Percentiles rank a stretch among this genome's conserved stretches.
Conservation (phyloP, 2,329 filamentous ascomycete species). For the Beauveria caledonica region DNA sequence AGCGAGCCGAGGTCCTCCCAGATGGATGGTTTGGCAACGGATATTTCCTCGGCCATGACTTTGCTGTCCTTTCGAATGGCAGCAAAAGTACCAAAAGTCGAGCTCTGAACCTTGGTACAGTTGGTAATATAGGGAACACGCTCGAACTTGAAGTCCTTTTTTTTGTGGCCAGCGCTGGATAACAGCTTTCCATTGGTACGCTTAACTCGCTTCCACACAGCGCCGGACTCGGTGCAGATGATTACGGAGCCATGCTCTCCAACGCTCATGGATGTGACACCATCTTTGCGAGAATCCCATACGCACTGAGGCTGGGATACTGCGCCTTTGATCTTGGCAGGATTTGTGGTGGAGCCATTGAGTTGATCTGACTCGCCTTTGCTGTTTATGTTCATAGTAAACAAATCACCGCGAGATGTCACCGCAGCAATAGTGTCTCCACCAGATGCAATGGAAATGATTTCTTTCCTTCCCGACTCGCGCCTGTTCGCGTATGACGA, state of each 20-base stretch:
- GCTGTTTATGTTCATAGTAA: slow-evolving; percentile 69
- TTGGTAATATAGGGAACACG: slow-evolving; percentile 82
- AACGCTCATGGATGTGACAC: slow-evolving; percentile 77
- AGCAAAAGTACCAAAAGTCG: slow-evolving; percentile 81
- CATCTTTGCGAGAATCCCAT: slow-evolving; percentile 83
- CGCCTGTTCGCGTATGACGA: slow-evolving; percentile 43
- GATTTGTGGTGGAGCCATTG: slow-evolving; percentile 78
- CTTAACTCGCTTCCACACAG: slow-evolving; percentile 84
- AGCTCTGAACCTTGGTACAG: slow-evolving; percentile 76
- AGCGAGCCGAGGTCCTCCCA: slow-evolving; percentile 68
- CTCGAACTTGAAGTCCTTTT: slow-evolving; percentile 92
- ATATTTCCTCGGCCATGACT: slow-evolving; percentile 64
- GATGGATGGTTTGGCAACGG: slow-evolving; percentile 56
- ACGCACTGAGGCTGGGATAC: slow-evolving; percentile 71
- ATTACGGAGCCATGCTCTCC: slow-evolving; percentile 93
- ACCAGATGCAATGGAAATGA: slow-evolving; percentile 71
- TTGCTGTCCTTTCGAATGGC: slow-evolving; percentile 79
- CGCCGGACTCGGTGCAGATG: slow-evolving; percentile 83
- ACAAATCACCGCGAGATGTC: slow-evolving; percentile 77
- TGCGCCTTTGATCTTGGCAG: slow-evolving; percentile 78
- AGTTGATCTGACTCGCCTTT: slow-evolving; percentile 53
- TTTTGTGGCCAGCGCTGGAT: slow-evolving; percentile 47
- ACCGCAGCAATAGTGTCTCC: slow-evolving; percentile 89
- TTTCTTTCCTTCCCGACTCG: slow-evolving; percentile 58
- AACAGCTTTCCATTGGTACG: slow-evolving; percentile 71